A percentile compares a stretch with the other conserved stretches of the same genome.
Evolutionary conservation across 2,329 filamentous ascomycete species (phyloP).

Genomic region (Aspergillus arachidicola): DNA sequence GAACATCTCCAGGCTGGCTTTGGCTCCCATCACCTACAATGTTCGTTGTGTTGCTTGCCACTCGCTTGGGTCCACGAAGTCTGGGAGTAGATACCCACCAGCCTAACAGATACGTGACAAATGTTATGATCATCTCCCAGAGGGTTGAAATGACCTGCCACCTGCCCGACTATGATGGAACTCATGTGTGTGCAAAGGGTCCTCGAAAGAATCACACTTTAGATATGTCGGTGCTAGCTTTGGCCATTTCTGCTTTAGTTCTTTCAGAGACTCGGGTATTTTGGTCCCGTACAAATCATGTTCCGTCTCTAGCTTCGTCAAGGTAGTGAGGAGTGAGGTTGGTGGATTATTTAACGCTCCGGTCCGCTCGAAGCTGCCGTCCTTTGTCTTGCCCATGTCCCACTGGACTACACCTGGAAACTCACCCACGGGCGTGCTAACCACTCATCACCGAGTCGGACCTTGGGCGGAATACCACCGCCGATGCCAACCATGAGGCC

Average conservation of each 20-base stretch:
- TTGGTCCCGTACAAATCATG: background rate
- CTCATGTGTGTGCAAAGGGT: background rate
- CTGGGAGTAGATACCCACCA: too few species aligned
- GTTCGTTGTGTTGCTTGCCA: background rate
- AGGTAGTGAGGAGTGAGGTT: background rate
- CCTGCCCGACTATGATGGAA: background rate
- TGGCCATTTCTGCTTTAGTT: background rate
- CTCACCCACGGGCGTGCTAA: conserved; percentile 15
- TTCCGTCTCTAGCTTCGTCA: background rate
- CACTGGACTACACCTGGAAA: conserved; percentile 12
- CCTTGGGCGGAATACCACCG: conserved; percentile 19
- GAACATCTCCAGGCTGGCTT: background rate
- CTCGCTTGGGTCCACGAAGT: too few species aligned
- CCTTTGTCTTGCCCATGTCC: conserved; percentile 11
- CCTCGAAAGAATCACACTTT: background rate
- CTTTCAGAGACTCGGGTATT: background rate
- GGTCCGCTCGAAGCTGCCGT: background rate
- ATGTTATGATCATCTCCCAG: background rate
- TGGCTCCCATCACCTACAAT: background rate
- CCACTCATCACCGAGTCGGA: conserved; percentile 29
- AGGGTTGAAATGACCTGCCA: background rate
- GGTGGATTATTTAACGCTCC: conserved; percentile 2
- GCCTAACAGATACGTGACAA: background rate
- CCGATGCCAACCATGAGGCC: conserved; percentile 27
- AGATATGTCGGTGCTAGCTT: background rate